Conservation (phyloP, 192 early-diverging fungal species). For the Neocallimastix lanati region DNA sequence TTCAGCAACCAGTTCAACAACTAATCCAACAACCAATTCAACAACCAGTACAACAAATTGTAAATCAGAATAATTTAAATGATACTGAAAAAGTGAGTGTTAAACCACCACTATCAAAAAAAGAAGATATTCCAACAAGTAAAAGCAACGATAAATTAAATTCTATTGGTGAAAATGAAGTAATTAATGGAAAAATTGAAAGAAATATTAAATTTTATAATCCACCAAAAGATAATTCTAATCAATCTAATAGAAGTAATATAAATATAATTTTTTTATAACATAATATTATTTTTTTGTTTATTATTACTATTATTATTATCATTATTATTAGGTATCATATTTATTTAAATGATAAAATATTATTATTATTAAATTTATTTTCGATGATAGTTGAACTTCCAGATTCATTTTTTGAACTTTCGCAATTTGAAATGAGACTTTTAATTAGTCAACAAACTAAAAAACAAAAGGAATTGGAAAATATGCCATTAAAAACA, state of each 20-base stretch:
- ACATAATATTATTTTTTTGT: too few relatives aligned
- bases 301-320: too few relatives aligned
- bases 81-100: too few relatives aligned
- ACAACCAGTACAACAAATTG: not conserved
- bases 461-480: slow-evolving; percentile 23
- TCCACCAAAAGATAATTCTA: slow-evolving; percentile 18
- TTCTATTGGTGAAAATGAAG: not conserved
- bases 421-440: slow-evolving; percentile 48
- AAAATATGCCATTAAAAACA: slow-evolving; percentile 62
- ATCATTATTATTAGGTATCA: too few relatives aligned
- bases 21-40: not conserved
- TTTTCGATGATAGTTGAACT: too few relatives aligned
- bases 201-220: slow-evolving; percentile 28
- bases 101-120: too few relatives aligned
- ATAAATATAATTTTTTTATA: too few relatives aligned
- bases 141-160: too few relatives aligned
- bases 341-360: too few relatives aligned
- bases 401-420: slow-evolving; percentile 74
- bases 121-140: too few relatives aligned
- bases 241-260: not conserved
- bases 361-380: too few relatives aligned
- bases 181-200: not conserved
- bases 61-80: too few relatives aligned
- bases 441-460: slow-evolving; percentile 39
- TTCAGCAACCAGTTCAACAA: not conserved